Base-by-base conservation (phyloP, 306 rosid genomes). In the Vigna radiata region DNA sequence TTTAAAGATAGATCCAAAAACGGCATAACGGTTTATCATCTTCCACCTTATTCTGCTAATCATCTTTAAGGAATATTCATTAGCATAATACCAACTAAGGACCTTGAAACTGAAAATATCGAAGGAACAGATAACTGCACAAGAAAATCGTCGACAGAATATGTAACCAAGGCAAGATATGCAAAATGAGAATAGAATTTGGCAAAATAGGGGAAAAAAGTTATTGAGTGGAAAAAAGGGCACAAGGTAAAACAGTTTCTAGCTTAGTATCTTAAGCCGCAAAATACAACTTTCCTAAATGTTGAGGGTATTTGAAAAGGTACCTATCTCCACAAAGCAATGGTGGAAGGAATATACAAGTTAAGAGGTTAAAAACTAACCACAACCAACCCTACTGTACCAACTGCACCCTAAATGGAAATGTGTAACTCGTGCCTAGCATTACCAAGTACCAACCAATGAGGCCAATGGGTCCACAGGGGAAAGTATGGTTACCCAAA, bases 331-430 rank as follows among this genome's bases (percentile, higher is more conserved):
- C 85, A 77, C 77, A 72, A 87, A 73, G 89, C 85, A 85, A 83
- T 80, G 86, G 83, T 72, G 81, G 83, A 86, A 72, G 82, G 90
- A 93, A 87, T 91, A 85, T 88, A 91, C 96, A 93, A 70, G 75
- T 89, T 75, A 83, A 79, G 83, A 87, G 65, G 90, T 89, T 86
- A 83, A 36, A 63, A 74, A 79, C 86, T 85, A 85, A 83, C 83
- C 74, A 83, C 85, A 82, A 77, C 84, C 72, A 81, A 76, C 82
- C 81, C 94, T 85, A 85, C 79, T 84, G 85, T 85, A 84, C 85
- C 85, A 82, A 76, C 82, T 67, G 82, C 90, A 79, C 75, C 56
- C 90, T 79, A 79, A 88, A 61, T 39, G 74, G 54, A 78, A 80
- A 80, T 85, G 80, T 48, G 82, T 60, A 78, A 62, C 88, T 83